These are phyloP conservation scores for Teunomyces tritomae DNA, from an alignment of 805 yeast species.

Conservation along the genomic window DNA sequence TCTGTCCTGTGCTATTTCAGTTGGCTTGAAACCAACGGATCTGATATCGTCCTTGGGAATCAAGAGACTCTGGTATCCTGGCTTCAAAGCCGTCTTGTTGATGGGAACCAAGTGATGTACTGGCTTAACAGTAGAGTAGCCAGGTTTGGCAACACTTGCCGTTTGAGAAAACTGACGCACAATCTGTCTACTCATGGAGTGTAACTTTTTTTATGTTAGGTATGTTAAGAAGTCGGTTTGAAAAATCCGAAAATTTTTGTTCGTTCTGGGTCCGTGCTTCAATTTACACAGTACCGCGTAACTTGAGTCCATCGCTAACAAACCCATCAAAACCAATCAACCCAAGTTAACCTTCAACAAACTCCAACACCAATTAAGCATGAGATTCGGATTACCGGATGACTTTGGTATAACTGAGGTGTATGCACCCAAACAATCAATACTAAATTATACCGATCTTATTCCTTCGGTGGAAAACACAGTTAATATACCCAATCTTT, in stretches of 20 bases:
- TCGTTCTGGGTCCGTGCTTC: constrained; percentile 4
- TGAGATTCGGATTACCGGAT: constrained; percentile 2
- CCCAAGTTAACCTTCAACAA: not conserved
- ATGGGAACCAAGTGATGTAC: constrained; percentile 86
- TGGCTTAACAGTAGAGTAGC: constrained; percentile 74
- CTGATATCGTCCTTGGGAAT: constrained; percentile 70
- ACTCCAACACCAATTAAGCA: not conserved
- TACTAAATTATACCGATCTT: not conserved
- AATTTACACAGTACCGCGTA: constrained; percentile 5
- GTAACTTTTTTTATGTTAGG: not conserved
- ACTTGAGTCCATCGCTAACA: not conserved
- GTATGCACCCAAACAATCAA: not conserved
- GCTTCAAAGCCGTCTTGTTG: constrained; percentile 70
- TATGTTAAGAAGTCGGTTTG: not conserved
- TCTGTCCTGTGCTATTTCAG: constrained; percentile 74
- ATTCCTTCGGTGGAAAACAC: not conserved
- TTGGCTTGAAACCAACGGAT: constrained; percentile 76
- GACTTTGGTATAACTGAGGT: not conserved
- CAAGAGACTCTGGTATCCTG: constrained; percentile 67
- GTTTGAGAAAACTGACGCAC: constrained; percentile 35
- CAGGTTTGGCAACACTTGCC: constrained; percentile 48
- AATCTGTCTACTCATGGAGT: constrained; percentile 18
- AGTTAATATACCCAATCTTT: not conserved
- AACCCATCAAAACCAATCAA: not conserved
- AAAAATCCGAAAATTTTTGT: constrained; percentile 4